phyloP scores from a whole-genome alignment of 805 yeast species.

The Starmerella vaccinii region DNA sequence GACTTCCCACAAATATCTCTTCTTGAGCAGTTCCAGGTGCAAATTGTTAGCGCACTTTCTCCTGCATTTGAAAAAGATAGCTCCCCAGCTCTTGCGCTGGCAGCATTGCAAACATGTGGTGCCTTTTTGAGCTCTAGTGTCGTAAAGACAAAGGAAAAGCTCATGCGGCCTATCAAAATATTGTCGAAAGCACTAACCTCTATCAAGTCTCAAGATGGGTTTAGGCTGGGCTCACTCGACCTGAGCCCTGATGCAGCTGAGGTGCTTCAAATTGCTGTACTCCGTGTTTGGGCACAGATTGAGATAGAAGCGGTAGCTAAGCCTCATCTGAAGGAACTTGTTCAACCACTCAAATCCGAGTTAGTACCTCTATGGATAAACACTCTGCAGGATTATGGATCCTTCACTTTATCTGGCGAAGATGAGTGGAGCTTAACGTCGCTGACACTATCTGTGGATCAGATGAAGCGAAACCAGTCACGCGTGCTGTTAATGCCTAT shows the following conservation, averaged over 20 bases:
- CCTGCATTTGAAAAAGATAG: constrained; percentile 75
- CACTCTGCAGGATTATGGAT: constrained; percentile 62
- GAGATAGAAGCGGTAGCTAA: constrained; percentile 26
- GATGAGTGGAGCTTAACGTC: constrained; percentile 24
- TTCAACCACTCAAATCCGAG: constrained; percentile 43
- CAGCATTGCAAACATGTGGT: constrained; percentile 69
- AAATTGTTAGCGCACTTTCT: constrained; percentile 75
- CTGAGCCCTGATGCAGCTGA: constrained; percentile 32
- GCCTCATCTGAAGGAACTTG: constrained; percentile 33
- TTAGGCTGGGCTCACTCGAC: constrained; percentile 32
- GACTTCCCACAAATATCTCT: constrained; percentile 59
- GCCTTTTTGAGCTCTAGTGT: constrained; percentile 58
- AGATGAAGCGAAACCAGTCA: constrained; percentile 28
- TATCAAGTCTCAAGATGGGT: constrained; percentile 26
- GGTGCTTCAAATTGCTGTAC: constrained; percentile 32
- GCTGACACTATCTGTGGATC: constrained; percentile 27
- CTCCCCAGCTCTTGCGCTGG: constrained; percentile 60
- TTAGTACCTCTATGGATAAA: constrained; percentile 74
- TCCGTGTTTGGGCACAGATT: constrained; percentile 37
- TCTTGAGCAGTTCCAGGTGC: constrained; percentile 89
- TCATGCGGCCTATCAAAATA: constrained; percentile 51
- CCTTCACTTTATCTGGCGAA: constrained; percentile 46
- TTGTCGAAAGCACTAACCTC: constrained; percentile 59
- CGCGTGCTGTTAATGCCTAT: constrained; percentile 37
- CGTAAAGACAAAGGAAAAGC: constrained; percentile 38